These are phyloP conservation scores for Cadophora sp. DNA, from an alignment of 2,329 filamentous ascomycete species.

Conservation along the genomic window DNA sequence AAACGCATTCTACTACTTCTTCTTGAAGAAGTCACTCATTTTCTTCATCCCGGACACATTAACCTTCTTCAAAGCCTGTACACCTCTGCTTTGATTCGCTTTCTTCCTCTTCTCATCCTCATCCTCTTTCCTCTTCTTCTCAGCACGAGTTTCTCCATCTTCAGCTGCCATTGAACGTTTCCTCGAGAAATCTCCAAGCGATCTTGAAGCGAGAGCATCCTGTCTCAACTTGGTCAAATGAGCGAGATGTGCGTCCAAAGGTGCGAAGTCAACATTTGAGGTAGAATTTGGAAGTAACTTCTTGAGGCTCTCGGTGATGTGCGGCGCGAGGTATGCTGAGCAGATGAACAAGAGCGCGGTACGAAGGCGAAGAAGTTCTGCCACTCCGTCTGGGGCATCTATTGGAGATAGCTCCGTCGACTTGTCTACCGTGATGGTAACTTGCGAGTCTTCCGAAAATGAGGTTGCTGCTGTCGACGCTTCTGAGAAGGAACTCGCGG, in stretches of 20 bases:
- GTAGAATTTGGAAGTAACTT: constrained; percentile 47
- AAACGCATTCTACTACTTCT: constrained; percentile 51
- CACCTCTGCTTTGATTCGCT: constrained; percentile 73
- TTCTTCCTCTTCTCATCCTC: constrained; percentile 90
- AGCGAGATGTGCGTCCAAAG: constrained; percentile 73
- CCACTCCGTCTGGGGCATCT: constrained; percentile 46
- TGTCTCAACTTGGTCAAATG: constrained; percentile 71
- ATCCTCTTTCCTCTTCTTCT: constrained; percentile 85
- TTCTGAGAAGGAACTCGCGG: constrained; percentile 48
- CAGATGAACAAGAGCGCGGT: constrained; percentile 57
- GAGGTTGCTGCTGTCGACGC: constrained; percentile 49
- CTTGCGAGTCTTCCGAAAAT: constrained; percentile 40
- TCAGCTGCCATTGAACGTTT: constrained; percentile 72
- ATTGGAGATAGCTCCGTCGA: constrained; percentile 37
- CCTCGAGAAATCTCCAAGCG: constrained; percentile 71
- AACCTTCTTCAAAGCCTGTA: constrained; percentile 86
- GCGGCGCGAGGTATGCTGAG: constrained; percentile 54
- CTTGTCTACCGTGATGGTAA: constrained; percentile 22
- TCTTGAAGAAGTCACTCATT: constrained; percentile 92
- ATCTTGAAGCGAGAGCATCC: constrained; percentile 73
- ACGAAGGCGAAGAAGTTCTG: constrained; percentile 54
- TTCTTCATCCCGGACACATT: constrained; percentile 96
- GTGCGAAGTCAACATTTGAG: constrained; percentile 66
- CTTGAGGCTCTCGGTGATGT: constrained; percentile 49
- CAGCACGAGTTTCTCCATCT: constrained; percentile 65